phyloP scores from a whole-genome alignment of 208 protist genomes.

The Acanthamoeba lenticulata region DNA sequence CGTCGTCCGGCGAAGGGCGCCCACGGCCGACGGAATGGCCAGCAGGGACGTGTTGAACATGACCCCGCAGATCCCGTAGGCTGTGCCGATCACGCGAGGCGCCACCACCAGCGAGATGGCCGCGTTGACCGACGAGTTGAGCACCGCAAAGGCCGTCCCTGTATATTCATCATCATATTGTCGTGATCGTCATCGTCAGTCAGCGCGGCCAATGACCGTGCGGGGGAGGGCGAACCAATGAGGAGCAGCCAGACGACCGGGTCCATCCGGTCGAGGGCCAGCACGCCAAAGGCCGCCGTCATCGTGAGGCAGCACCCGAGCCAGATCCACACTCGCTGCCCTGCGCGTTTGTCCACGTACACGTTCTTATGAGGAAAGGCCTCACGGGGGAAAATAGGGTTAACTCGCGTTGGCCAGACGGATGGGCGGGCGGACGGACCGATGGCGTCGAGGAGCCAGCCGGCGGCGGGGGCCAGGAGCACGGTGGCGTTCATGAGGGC shows the following conservation, averaged over 20 bases:
- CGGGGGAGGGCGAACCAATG: not conserved
- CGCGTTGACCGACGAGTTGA: slow-evolving; percentile 54
- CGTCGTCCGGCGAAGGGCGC: not conserved
- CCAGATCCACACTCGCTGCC: slow-evolving; percentile 24
- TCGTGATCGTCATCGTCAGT: no score
- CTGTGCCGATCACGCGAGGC: slow-evolving; percentile 49
- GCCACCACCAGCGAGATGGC: slow-evolving; percentile 35
- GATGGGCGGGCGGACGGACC: no score
- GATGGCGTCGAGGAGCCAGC: slow-evolving; percentile 50
- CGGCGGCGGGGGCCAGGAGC: slow-evolving; percentile 5
- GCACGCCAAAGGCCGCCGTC: not conserved
- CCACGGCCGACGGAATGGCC: slow-evolving; percentile 14
- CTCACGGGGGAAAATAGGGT: no score
- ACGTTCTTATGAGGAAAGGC: no score
- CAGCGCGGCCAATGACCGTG: no score
- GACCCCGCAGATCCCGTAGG: slow-evolving; percentile 46
- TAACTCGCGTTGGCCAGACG: no score
- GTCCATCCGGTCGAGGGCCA: slow-evolving; percentile 15
- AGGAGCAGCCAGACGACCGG: slow-evolving; percentile 43
- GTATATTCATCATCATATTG: no score
- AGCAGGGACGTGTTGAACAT: slow-evolving; percentile 46
- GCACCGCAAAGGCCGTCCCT: not conserved
- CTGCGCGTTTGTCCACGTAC: not conserved
- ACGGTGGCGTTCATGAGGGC: slow-evolving; percentile 40
- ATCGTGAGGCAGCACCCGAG: slow-evolving; percentile 16